Evolutionary conservation across 495 filamentous ascomycete genomes (phyloP), one percentile per base, ranked within the genome.

Genomic region (Hypomontagnella monticulosa): DNA sequence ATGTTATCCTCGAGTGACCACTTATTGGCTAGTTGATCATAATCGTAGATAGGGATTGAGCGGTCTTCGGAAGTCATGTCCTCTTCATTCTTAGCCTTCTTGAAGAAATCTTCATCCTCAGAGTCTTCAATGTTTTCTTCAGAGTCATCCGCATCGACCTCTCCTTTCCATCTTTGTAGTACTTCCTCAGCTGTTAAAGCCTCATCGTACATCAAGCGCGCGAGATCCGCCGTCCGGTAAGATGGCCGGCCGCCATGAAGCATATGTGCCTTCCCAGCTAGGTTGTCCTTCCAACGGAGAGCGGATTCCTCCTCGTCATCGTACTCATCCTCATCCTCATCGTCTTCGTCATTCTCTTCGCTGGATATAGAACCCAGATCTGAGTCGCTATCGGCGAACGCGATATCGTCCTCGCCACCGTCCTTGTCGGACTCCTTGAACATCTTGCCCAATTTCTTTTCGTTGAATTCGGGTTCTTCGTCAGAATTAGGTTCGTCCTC

Each of bases 361-460:
- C 81, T 88, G n/a, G 90, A 96, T 34, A 97, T 77, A 11, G 95
- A 97, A 10, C 95, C 95, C 3, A 98, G 80, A 73, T 98, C 96
- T 5, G 94, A 97, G 71, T 99, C 95, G 69, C 91, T 95, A 69
- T 98, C 93, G 1, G 94, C 93, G 75, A 97, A 99, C n/a, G 85
- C 90, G 63, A 97, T 60, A 38, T 86, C 89, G 33, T 88, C 87
- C 14, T 81, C 78, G 6, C 71, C 79, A 7, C 46, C 67, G 37
- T 79, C 78, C 14, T 77, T 70, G 51, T 84, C 77, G 12, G 76
- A 75, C 23, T 71, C 63, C 36, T 76, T 73, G 70, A 88, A 86
- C 47, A 84, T 76, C 41, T 79, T 84, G 32, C 86, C 87, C n/a
- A 86, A 70, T 54, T 81, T 86, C 32, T 80, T 75, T 40, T 82